Base-by-base conservation (phyloP, 495 filamentous ascomycete genomes). In the Aspergillus avenaceus region DNA sequence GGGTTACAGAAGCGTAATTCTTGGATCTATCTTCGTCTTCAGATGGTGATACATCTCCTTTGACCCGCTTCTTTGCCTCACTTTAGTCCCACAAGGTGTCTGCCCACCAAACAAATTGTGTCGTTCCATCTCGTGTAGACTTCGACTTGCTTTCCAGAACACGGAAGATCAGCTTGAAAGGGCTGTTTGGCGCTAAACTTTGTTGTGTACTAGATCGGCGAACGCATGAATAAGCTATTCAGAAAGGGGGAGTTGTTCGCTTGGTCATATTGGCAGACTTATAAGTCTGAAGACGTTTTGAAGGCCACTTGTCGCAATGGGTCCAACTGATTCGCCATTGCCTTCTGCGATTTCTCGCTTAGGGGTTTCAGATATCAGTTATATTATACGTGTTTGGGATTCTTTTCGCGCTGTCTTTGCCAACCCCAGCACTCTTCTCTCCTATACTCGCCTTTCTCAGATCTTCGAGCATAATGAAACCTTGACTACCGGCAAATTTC, bases 401-500 rank as follows among this genome's bases (percentile, higher is more conserved):
- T 54, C 52, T 22, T 29, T 51, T 27, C 49, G 37, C 14, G 29
- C 51, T 23, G 38, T 42, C 19, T 23, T 61, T 24, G 44, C 45
- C 25, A 48, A 51, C 22, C 41, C 50, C 21, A 38, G 36, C 16
- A 27, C 47, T 37, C 53, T 59, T 22, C n/a, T 55, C 19, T 57
- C 57, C 18, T 41, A 60, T 41, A 42, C 56, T 58, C 51, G 42
- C 41, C 52, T 46, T 45, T 43, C 62, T 41, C 60, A 60, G 37
- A 52, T 48, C 18, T 31, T 61, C 44, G 53, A 62, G 46, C 31
- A 46, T 40, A 58, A 72, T 66, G 69, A 63, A 14, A 37, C 45
- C 4, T 50, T 69, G 52, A 69, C 61, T 32, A 63, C 53, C 55
- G 54, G 59, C 14, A 63, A 68, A 34, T 31, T 67, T n/a, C 58